Conservation (phyloP, 2,329 filamentous ascomycete genomes). For the Talaromyces sp. region DNA sequence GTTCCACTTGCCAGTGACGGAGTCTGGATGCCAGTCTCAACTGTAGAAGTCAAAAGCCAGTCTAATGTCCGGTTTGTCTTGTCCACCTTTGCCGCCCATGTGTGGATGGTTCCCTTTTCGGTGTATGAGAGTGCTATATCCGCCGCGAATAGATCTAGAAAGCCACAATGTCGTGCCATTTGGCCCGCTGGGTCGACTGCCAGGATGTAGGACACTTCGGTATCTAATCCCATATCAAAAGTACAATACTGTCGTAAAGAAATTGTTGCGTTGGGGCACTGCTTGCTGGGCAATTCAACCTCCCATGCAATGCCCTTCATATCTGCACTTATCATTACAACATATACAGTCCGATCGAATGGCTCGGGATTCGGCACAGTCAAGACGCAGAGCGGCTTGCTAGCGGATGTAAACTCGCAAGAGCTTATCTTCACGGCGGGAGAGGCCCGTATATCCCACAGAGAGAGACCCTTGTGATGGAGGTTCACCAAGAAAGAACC, state of each 20-base stretch:
- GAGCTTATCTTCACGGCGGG: slow-evolving; percentile 58
- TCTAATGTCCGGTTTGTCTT: slow-evolving; percentile 59
- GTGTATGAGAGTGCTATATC: slow-evolving; percentile 87
- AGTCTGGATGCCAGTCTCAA: slow-evolving; percentile 71
- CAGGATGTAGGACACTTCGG: slow-evolving; percentile 59
- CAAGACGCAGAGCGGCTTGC: slow-evolving; percentile 75
- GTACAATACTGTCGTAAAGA: slow-evolving; percentile 64
- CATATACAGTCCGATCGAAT: slow-evolving; percentile 58
- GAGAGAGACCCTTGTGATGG: slow-evolving; percentile 63
- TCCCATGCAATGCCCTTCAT: slow-evolving; percentile 81
- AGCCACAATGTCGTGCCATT: slow-evolving; percentile 66
- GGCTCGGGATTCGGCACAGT: slow-evolving; percentile 62
- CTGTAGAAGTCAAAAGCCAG: slow-evolving; percentile 77
- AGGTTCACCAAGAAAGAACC: slow-evolving; percentile 79
- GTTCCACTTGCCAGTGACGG: slow-evolving; percentile 80
- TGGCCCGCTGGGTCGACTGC: slow-evolving; percentile 85
- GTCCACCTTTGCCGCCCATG: slow-evolving; percentile 79
- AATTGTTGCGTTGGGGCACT: slow-evolving; percentile 34
- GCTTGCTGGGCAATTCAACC: slow-evolving; percentile 49
- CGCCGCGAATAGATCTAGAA: slow-evolving; percentile 78
- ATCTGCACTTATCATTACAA: slow-evolving; percentile 78
- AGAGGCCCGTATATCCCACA: slow-evolving; percentile 72
- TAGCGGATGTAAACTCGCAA: slow-evolving; percentile 57
- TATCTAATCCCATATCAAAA: slow-evolving; percentile 61
- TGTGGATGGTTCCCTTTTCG: slow-evolving; percentile 67